phyloP scores from a whole-genome alignment of 805 yeast genomes.

The Priceomyces haplophilus region DNA sequence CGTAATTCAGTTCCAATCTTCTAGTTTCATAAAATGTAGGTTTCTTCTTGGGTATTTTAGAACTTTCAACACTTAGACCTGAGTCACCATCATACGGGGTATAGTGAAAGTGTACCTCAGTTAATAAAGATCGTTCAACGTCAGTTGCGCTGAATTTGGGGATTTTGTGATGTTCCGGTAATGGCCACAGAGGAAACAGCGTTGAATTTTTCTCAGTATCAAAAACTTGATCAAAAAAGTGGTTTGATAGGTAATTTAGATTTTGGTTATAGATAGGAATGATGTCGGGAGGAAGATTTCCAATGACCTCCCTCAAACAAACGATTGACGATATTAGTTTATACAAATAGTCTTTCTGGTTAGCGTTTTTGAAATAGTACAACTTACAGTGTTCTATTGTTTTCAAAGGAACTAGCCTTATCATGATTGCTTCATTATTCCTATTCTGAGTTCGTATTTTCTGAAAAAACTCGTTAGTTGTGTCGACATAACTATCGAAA shows the following conservation, averaged over 20 bases:
- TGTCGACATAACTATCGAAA: slow-evolving; percentile 60
- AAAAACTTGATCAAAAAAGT: slow-evolving; percentile 51
- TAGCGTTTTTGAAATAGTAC: slow-evolving; percentile 36
- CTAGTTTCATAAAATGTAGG: slow-evolving; percentile 54
- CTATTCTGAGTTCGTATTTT: slow-evolving; percentile 29
- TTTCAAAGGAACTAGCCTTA: slow-evolving; percentile 72
- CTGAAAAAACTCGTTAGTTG: slow-evolving; percentile 27
- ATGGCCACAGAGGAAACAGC: slow-evolving; percentile 60
- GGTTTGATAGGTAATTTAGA: slow-evolving; percentile 53
- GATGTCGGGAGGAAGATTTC: slow-evolving; percentile 75
- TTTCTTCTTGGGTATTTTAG: slow-evolving; percentile 14
- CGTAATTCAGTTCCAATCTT: slow-evolving; percentile 63
- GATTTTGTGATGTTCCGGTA: slow-evolving; percentile 68
- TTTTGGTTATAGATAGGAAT: slow-evolving; percentile 71
- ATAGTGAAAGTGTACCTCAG: slow-evolving; percentile 67
- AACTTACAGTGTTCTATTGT: slow-evolving; percentile 77
- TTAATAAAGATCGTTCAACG: slow-evolving; percentile 72
- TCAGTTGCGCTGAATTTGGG: slow-evolving; percentile 65
- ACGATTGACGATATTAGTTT: slow-evolving; percentile 79
- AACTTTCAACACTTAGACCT: slow-evolving; percentile 11
- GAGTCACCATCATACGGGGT: slow-evolving; percentile 49
- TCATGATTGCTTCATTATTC: slow-evolving; percentile 46
- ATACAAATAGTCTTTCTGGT: slow-evolving; percentile 46
- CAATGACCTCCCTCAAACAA: slow-evolving; percentile 76
- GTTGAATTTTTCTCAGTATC: slow-evolving; percentile 9